Conservation (phyloP, 2,329 filamentous ascomycete species). For the Fusarium clavum region DNA sequence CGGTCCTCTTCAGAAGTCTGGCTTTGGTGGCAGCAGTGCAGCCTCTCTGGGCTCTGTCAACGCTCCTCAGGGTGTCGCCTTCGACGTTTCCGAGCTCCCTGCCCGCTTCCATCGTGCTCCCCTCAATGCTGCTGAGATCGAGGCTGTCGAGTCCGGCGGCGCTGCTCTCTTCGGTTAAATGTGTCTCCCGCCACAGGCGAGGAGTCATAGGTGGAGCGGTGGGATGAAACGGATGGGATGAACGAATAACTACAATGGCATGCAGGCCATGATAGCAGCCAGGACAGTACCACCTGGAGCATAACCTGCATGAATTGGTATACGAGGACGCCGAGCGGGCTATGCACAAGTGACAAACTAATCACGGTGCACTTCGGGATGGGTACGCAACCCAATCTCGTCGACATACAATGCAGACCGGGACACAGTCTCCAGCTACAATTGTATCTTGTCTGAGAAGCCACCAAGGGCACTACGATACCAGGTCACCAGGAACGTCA, state of each 20-base stretch:
- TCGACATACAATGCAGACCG: constrained; percentile 5
- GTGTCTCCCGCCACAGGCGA: constrained; percentile 23
- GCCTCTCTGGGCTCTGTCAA: constrained; percentile 77
- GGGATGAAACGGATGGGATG: constrained; percentile 34
- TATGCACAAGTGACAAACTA: constrained; percentile 21
- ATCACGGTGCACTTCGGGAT: constrained; percentile 24
- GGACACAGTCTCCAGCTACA: constrained; percentile 4
- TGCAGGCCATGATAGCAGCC: constrained; percentile 27
- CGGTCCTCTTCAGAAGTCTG: constrained; percentile 74
- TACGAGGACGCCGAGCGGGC: constrained; percentile 38
- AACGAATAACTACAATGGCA: constrained; percentile 36
- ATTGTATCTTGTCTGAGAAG: constrained; percentile 20
- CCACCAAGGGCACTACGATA: constrained; percentile 32
- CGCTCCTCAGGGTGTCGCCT: constrained; percentile 79
- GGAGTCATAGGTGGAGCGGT: constrained; percentile 41
- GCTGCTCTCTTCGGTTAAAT: constrained; percentile 68
- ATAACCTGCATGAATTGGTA: constrained; percentile 29
- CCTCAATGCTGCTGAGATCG: constrained; percentile 87
- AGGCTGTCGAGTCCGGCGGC: constrained; percentile 93
- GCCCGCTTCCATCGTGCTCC: constrained; percentile 80
- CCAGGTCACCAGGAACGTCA: constrained; percentile 29
- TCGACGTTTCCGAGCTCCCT: constrained; percentile 91
- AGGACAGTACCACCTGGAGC: constrained; percentile 35
- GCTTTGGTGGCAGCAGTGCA: constrained; percentile 73
- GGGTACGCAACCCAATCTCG: constrained; percentile 22